phyloP scores from a whole-genome alignment of 2,329 filamentous ascomycete species.

The Hypoxylon sp. region DNA sequence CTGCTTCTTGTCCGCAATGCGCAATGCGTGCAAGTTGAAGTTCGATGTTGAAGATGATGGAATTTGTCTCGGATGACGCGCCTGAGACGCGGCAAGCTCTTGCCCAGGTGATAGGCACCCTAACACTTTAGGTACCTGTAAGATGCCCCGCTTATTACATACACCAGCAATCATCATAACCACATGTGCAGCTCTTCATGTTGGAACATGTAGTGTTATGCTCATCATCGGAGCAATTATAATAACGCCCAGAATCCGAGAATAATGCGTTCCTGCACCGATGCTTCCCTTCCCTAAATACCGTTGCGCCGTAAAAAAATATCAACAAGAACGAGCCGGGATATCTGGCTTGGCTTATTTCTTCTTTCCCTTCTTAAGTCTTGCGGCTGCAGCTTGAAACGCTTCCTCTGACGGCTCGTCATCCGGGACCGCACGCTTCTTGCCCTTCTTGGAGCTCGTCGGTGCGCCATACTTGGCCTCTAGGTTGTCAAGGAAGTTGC shows the following conservation, averaged over 20 bases:
- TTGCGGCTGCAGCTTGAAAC: slow-evolving; percentile 68
- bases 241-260: slow-evolving; percentile 4
- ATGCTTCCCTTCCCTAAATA: slow-evolving; percentile 18
- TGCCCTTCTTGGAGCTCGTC: slow-evolving; percentile 61
- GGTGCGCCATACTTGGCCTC: slow-evolving; percentile 78
- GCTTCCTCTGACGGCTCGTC: slow-evolving; percentile 73
- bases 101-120: background rate
- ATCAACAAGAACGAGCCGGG: slow-evolving; percentile 1
- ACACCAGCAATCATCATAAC: slow-evolving; percentile 1
- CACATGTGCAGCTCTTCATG: no score
- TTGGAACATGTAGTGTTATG: slow-evolving; percentile 1
- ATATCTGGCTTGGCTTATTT: slow-evolving; percentile 33
- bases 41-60: slow-evolving; percentile 32
- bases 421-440: slow-evolving; percentile 67
- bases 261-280: slow-evolving; percentile 8
- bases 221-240: background rate
- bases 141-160: slow-evolving; percentile 20
- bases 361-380: slow-evolving; percentile 55
- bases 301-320: slow-evolving; percentile 33
- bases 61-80: slow-evolving; percentile 25
- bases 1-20: slow-evolving; percentile 28
- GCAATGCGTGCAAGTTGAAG: slow-evolving; percentile 28
- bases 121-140: background rate
- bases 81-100: slow-evolving; percentile 33
- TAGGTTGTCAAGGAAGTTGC: slow-evolving; percentile 76